Percentiles rank a stretch among this genome's conserved stretches.
Evolutionary conservation across 2,329 filamentous ascomycete species (phyloP).

Genomic region (Aphanocladium album): DNA sequence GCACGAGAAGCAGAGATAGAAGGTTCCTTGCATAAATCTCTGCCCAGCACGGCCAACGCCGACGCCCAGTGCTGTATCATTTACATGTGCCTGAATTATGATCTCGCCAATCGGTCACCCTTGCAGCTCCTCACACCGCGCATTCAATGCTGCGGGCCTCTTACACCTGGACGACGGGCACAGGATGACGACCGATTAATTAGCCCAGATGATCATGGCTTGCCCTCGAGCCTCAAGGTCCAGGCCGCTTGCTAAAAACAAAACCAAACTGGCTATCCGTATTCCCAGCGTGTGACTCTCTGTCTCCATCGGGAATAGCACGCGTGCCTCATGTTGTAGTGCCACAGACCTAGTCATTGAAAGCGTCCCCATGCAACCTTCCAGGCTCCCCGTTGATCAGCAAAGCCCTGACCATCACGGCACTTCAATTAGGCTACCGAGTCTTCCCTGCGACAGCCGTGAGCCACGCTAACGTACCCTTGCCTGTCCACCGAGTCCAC

Average conservation of each 20-base stretch:
- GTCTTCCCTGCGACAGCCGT: neutral
- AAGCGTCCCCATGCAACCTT: neutral
- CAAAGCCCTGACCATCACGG: neutral
- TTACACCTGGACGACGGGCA: neutral
- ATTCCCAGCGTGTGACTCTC: neutral
- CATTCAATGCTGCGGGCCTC: neutral
- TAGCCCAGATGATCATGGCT: neutral
- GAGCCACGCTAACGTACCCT: neutral
- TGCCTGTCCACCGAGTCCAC: neutral
- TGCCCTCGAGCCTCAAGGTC: neutral
- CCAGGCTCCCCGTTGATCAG: neutral
- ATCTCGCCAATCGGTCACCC: neutral
- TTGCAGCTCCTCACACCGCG: neutral
- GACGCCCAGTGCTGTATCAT: neutral
- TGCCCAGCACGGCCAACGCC: neutral
- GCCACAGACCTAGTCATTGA: neutral
- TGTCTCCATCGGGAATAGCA: neutral
- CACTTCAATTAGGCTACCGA: neutral
- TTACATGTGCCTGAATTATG: neutral
- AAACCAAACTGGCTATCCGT: neutral
- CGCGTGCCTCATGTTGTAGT: neutral
- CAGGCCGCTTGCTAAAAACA: neutral
- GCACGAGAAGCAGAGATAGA: neutral
- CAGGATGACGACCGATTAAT: neutral
- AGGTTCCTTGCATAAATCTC: neutral